phyloP scores from a whole-genome alignment of 768 basidiomycete genomes.

The Boletus subcaerulescens region DNA sequence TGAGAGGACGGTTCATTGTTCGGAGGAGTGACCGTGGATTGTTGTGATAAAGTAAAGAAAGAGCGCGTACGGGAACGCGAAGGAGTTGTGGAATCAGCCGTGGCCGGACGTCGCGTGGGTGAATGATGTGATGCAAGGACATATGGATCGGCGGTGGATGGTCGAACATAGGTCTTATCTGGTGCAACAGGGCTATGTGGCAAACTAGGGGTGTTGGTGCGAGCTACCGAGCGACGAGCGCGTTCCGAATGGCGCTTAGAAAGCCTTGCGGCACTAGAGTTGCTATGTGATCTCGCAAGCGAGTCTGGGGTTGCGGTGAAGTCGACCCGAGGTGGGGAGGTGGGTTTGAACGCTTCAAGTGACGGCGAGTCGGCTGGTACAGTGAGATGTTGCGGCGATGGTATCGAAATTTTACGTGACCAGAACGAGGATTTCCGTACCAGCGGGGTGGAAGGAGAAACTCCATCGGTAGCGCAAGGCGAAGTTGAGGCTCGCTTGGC shows the following conservation, averaged over 20 bases:
- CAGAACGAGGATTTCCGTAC: conserved; percentile 67
- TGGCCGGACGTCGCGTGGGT: conserved; percentile 36
- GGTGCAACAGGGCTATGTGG: conserved; percentile 4
- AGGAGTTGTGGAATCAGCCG: conserved; percentile 40
- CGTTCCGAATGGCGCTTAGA: conserved; percentile 46
- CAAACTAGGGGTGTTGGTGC: conserved; percentile 9
- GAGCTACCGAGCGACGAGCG: conserved; percentile 11
- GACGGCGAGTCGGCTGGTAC: conserved; percentile 33
- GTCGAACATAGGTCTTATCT: conserved; percentile 11
- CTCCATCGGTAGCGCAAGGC: conserved; percentile 20
- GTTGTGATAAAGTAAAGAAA: conserved; percentile 28
- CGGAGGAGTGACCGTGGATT: conserved; percentile 12
- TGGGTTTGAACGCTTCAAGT: conserved; percentile 40
- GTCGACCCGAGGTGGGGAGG: conserved; percentile 44
- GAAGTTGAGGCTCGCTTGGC: conserved; percentile 44
- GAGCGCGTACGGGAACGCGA: conserved; percentile 32
- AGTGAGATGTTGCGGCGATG: conserved; percentile 26
- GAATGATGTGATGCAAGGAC: conserved; percentile 14
- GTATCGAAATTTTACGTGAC: conserved; percentile 50
- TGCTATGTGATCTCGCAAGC: conserved; percentile 19
- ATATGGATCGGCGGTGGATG: conserved; percentile 18
- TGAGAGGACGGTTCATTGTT: background rate
- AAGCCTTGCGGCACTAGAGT: conserved; percentile 29
- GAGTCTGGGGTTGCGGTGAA: conserved; percentile 13
- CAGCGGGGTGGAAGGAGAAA: conserved; percentile 37